Evolutionary conservation across 2,329 filamentous ascomycete species (phyloP).

Genomic region (Falciphora oryzae): DNA sequence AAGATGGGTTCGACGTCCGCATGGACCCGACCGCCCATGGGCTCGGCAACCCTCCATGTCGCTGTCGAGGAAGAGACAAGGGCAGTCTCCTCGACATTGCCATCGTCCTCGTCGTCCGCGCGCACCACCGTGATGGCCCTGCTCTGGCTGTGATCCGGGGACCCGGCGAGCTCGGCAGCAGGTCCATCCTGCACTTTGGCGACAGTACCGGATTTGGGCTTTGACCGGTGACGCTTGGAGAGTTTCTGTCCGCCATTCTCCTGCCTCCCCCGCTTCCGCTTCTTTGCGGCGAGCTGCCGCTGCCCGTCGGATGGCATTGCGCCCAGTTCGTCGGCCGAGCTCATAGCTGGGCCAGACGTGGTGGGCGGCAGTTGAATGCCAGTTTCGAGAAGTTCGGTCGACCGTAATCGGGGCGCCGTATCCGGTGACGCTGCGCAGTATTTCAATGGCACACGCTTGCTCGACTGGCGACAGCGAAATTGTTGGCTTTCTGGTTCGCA

Average conservation of each 20-base stretch:
- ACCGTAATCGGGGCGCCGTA: neutral
- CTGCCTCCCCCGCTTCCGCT: slow-evolving; percentile 27
- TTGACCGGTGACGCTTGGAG: slow-evolving; percentile 21
- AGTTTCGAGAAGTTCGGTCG: neutral
- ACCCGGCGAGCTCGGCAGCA: neutral
- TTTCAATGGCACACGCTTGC: neutral
- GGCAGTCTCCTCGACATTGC: slow-evolving; percentile 10
- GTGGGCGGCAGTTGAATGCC: neutral
- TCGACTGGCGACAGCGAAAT: neutral
- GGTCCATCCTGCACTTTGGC: neutral
- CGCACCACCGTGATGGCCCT: neutral
- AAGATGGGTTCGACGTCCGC: slow-evolving; percentile 60
- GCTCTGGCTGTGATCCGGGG: neutral
- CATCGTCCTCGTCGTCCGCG: slow-evolving; percentile 12
- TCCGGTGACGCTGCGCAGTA: neutral
- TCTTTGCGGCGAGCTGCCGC: slow-evolving; percentile 14
- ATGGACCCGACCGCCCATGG: slow-evolving; percentile 59
- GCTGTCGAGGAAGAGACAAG: slow-evolving; percentile 8
- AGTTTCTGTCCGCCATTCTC: slow-evolving; percentile 18
- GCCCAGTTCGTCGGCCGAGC: neutral
- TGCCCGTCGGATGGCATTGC: neutral
- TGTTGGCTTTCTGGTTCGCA: neutral
- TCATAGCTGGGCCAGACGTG: neutral
- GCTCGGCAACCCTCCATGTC: slow-evolving; percentile 55
- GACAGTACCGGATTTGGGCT: slow-evolving; percentile 12